phyloP scores from a whole-genome alignment of 1,284 basidiomycete genomes.

The Ceratorhiza oryzae-sativae region DNA sequence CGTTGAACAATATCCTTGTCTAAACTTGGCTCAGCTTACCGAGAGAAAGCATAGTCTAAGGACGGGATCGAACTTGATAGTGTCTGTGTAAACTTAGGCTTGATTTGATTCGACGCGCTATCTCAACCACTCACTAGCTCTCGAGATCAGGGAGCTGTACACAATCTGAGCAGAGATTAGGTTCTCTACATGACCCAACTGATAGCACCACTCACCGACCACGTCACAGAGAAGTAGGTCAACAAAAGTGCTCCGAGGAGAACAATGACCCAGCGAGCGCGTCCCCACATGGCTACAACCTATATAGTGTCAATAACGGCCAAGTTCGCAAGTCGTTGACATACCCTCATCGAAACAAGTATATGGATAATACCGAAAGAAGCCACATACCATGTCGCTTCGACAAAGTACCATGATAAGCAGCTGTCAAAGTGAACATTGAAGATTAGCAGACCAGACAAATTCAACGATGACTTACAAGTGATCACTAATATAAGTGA shows the following conservation, averaged over 20 bases:
- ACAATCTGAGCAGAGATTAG: not conserved
- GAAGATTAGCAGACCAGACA: not conserved
- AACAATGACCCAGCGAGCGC: constrained; percentile 15
- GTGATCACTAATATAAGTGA: not conserved
- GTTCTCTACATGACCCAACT: not conserved
- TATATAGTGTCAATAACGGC: not conserved
- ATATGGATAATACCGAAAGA: constrained; percentile 35
- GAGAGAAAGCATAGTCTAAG: constrained; percentile 32
- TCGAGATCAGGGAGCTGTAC: not conserved
- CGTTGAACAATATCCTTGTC: not conserved
- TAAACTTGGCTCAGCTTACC: constrained; percentile 1
- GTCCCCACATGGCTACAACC: constrained; percentile 36
- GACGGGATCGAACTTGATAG: constrained; percentile 24
- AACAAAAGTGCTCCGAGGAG: constrained; percentile 14
- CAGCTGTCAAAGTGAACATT: constrained; percentile 22
- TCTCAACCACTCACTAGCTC: constrained; percentile 12
- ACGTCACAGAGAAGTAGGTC: constrained; percentile 34
- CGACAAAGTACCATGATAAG: constrained; percentile 34
- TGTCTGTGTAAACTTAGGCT: not conserved
- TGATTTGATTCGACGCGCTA: not conserved
- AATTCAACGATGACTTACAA: not conserved
- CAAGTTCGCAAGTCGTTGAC: not conserved
- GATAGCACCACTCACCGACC: not conserved
- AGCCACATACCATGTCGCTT: constrained; percentile 27
- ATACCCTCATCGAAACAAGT: constrained; percentile 37